Conservation (phyloP, 768 basidiomycete genomes). For the Clitopilus passeckerianus region DNA sequence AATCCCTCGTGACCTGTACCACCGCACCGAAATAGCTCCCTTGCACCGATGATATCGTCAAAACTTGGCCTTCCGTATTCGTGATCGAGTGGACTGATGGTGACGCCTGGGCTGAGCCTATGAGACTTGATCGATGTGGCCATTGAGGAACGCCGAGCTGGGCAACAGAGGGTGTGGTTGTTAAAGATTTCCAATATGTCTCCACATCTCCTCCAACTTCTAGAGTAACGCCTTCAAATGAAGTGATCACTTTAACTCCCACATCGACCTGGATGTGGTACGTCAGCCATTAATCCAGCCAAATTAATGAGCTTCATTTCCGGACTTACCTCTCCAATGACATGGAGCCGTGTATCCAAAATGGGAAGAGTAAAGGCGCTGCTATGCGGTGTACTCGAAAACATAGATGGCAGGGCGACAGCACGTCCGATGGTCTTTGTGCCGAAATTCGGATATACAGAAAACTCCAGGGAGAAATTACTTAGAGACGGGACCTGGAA, state of each 20-base stretch:
- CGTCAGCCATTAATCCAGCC: slow-evolving; percentile 4
- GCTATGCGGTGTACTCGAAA: slow-evolving; percentile 50
- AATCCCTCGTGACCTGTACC: slow-evolving; percentile 89
- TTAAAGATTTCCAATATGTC: slow-evolving; percentile 97
- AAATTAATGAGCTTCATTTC: slow-evolving; percentile 13
- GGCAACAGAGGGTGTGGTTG: slow-evolving; percentile 37
- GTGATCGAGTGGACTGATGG: slow-evolving; percentile 58
- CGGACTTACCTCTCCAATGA: slow-evolving; percentile 78
- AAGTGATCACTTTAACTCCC: slow-evolving; percentile 79
- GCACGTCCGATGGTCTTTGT: slow-evolving; percentile 95
- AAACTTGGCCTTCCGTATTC: slow-evolving; percentile 43
- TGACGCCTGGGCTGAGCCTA: slow-evolving; percentile 62
- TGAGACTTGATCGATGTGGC: slow-evolving; percentile 35
- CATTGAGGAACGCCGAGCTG: slow-evolving; percentile 31
- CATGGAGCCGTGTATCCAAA: slow-evolving; percentile 86
- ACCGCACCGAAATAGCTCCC: slow-evolving; percentile 85
- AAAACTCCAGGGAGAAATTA: slow-evolving; percentile 81
- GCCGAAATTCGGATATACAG: slow-evolving; percentile 95
- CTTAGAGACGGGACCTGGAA: slow-evolving; percentile 82
- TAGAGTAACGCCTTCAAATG: slow-evolving; percentile 88
- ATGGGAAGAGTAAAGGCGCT: slow-evolving; percentile 68
- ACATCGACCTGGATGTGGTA: slow-evolving; percentile 64
- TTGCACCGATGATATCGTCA: slow-evolving; percentile 85
- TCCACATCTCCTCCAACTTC: slow-evolving; percentile 94
- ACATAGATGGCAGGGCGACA: slow-evolving; percentile 74